Conservation (phyloP, 2,329 filamentous ascomycete genomes). For the Coniochaeta sp. region DNA sequence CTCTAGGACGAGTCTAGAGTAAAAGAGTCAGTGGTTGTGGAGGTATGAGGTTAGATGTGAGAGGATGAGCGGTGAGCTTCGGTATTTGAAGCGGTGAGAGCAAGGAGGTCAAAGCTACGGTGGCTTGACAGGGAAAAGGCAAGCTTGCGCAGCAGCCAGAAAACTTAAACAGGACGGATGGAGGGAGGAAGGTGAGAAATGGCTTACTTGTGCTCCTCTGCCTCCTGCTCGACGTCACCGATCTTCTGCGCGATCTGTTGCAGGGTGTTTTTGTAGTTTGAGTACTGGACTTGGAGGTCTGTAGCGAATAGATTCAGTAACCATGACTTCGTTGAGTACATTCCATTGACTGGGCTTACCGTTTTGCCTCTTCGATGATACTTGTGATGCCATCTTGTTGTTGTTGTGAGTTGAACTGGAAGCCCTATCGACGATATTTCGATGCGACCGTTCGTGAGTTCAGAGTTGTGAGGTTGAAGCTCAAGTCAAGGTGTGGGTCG, state of each 20-base stretch:
- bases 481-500: not conserved
- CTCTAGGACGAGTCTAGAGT: constrained; percentile 78
- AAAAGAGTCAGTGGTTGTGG: constrained; percentile 16
- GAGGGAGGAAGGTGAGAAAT: constrained; percentile 13
- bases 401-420: not conserved
- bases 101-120: constrained; percentile 4
- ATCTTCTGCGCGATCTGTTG: constrained; percentile 95
- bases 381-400: constrained; percentile 40
- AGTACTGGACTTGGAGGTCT: constrained; percentile 78
- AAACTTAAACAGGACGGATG: not conserved
- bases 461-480: constrained; percentile 3
- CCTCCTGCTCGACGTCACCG: constrained; percentile 93
- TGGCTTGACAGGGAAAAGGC: not conserved
- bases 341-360: too few relatives aligned
- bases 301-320: constrained; percentile 4
- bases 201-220: constrained; percentile 93
- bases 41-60: constrained; percentile 16
- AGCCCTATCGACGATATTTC: too few relatives aligned
- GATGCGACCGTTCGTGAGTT: not conserved
- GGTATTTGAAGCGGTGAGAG: constrained; percentile 32
- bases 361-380: constrained; percentile 66
- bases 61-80: constrained; percentile 5
- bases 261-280: constrained; percentile 69
- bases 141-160: too few relatives aligned
- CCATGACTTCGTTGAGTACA: too few relatives aligned